Percentiles rank a stretch among this genome's conserved stretches.
Evolutionary conservation across 108 stramenopile genomes (phyloP).

Genomic region (Skeletonema grethae): DNA sequence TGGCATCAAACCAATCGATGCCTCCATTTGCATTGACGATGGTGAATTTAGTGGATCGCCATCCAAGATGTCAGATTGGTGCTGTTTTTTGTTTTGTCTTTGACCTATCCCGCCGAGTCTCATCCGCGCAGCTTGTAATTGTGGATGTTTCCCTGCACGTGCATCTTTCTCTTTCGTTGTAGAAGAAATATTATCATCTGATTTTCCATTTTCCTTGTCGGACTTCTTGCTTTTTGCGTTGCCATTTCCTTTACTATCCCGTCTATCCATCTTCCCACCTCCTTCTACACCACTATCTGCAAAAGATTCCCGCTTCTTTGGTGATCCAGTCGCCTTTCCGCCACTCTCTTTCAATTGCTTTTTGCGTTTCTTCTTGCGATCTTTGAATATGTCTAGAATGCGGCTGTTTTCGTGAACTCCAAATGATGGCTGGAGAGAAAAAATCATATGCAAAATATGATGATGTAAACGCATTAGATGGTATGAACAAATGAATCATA

Average conservation of each 20-base stretch:
- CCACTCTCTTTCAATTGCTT: slow-evolving; percentile 30
- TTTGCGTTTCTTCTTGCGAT: slow-evolving; percentile 70
- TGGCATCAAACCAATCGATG: neutral
- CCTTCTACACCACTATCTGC: slow-evolving; percentile 9
- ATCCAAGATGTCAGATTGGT: neutral
- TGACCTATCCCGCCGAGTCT: slow-evolving; percentile 3
- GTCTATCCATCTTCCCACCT: neutral
- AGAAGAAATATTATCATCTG: slow-evolving; percentile 6
- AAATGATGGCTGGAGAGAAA: slow-evolving; percentile 59
- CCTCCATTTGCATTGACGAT: slow-evolving; percentile 2
- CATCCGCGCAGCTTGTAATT: neutral
- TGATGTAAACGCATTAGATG: slow-evolving; percentile 1
- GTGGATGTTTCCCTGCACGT: neutral
- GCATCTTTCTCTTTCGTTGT: slow-evolving; percentile 1
- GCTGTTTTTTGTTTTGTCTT: slow-evolving; percentile 7
- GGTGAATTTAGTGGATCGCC: neutral
- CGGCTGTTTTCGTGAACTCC: slow-evolving; percentile 72
- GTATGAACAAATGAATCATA: neutral
- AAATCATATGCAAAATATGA: neutral
- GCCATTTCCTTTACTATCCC: neutral
- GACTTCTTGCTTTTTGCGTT: slow-evolving; percentile 2
- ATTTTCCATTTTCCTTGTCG: slow-evolving; percentile 25
- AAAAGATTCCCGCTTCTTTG: slow-evolving; percentile 2
- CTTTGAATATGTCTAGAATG: slow-evolving; percentile 77
- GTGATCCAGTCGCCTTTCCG: neutral